These are phyloP conservation scores for Syncephalastrum contaminatum DNA, from an alignment of 371 early-diverging fungal species.

Conservation along the genomic window DNA sequence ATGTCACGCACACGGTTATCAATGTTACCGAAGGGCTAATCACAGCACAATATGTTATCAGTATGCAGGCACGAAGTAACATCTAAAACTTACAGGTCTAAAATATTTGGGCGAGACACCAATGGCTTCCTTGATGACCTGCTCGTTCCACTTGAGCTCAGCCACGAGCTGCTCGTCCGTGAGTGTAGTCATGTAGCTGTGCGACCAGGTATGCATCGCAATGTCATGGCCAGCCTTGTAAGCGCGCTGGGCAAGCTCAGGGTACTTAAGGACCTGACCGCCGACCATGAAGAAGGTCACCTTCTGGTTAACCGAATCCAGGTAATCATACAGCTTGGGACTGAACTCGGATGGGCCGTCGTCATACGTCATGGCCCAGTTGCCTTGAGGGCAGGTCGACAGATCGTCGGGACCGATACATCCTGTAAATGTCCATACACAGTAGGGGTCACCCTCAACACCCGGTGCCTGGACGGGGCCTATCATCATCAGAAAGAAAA, in stretches of 20 bases:
- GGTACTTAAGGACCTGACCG: conserved; percentile 48
- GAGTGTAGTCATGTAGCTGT: conserved; percentile 58
- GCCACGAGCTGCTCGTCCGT: conserved; percentile 63
- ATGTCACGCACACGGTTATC: conserved; percentile 54
- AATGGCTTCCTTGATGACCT: conserved; percentile 58
- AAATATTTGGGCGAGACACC: conserved; percentile 62
- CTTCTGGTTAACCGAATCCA: conserved; percentile 31
- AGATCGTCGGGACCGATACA: conserved; percentile 50
- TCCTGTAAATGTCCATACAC: conserved; percentile 58
- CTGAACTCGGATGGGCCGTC: conserved; percentile 42
- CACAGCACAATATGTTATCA: background rate
- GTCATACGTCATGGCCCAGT: conserved; percentile 52
- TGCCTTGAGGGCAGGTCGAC: conserved; percentile 49
- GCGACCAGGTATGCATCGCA: conserved; percentile 61
- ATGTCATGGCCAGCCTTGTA: conserved; percentile 51
- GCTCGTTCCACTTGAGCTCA: conserved; percentile 64
- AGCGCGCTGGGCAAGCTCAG: conserved; percentile 38
- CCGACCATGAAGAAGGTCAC: conserved; percentile 62
- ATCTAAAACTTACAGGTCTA: conserved; percentile 44
- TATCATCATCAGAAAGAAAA: conserved; percentile 7
- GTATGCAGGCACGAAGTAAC: too few species aligned
- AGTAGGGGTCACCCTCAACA: conserved; percentile 35
- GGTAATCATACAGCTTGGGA: conserved; percentile 38
- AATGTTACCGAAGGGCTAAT: conserved; percentile 47
- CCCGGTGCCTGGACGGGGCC: conserved; percentile 25